Percentiles rank a stretch among this genome's conserved stretches.
These are phyloP conservation scores for Escallonia rubra DNA, from an alignment of 129 eudicot species.

Conservation along the genomic window DNA sequence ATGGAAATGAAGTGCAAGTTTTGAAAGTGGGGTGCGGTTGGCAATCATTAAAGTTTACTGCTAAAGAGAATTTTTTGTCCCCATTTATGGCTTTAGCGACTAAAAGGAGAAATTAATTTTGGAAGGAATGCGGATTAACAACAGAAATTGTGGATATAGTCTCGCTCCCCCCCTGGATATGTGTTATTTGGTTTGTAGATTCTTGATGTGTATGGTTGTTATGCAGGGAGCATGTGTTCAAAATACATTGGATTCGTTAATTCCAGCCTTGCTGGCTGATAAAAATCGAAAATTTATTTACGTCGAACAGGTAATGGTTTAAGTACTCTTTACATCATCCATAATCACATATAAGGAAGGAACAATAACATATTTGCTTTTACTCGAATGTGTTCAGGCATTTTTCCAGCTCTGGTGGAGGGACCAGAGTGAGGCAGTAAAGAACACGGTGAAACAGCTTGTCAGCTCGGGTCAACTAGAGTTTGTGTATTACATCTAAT, in stretches of 20 bases:
- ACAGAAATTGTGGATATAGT: too few species aligned
- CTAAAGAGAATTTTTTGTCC: too few species aligned
- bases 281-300: constrained; percentile 47
- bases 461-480: constrained; percentile 59
- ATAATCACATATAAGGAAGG: too few species aligned
- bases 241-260: constrained; percentile 49
- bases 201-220: not conserved
- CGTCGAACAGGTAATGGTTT: constrained; percentile 42
- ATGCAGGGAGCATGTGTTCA: constrained; percentile 57
- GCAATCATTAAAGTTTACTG: too few species aligned
- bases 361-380: too few species aligned
- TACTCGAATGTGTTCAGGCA: constrained; percentile 21
- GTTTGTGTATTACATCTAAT: constrained; percentile 27
- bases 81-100: too few species aligned
- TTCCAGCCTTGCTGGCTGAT: constrained; percentile 51
- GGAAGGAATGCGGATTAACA: too few species aligned
- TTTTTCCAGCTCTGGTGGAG: constrained; percentile 72
- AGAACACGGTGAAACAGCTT: constrained; percentile 34
- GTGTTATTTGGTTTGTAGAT: not conserved
- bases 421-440: constrained; percentile 32
- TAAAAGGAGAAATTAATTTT: too few species aligned
- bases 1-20: too few species aligned
- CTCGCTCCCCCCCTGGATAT: too few species aligned
- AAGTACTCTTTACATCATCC: not conserved
- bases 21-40: too few species aligned